Base-by-base conservation (phyloP, 2,329 filamentous ascomycete species). In the Colletotrichum agaves region DNA sequence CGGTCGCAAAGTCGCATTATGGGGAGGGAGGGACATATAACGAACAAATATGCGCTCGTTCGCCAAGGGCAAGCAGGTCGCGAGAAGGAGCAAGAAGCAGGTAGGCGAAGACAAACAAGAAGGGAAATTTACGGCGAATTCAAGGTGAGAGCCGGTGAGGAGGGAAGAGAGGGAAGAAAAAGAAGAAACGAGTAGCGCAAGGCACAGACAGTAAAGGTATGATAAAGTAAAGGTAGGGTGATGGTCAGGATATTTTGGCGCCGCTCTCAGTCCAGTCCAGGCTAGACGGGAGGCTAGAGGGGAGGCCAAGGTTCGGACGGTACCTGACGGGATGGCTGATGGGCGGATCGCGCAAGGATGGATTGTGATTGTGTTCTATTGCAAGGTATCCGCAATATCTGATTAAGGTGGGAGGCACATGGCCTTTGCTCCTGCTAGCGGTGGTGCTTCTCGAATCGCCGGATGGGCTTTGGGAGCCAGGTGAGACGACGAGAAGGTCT, bases 1-100 rank as follows among this genome's bases (percentile, higher is more conserved):
- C 19, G 37, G 47, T 58, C 66, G 62, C 66, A 69, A 69, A 37
- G 66, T 67, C 56, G 66, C 66, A 69, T 69, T 57, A 69, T 69
- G 56, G 47, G 39, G 44, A 61, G 64, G 61, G 49, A 52, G 52
- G 44, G 50, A 39, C 41, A 67, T 61, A 50, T 31, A 67, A 31
- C 44, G 52, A 60, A 50, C 62, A 46, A 50, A 33, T 52, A 49
- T 63, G 52, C 63, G 60, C 57, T 15, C 35, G 53, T 59, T 43
- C 31, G 52, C 39, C 33, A 37, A 21, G 44, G 6, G 35, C 21
- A 47, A 31, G 27, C 19, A 50, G 47, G 33, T n/a, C 17, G 17
- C 13, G 17, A 37, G 33, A 41, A 27, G 13, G 4, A 21, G 64
- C 39, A 35, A 60, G 55, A 61, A 61, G 31, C 35, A 56, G 37